phyloP scores from a whole-genome alignment of 495 filamentous ascomycete species.

The Hypoxylon fuscum region DNA sequence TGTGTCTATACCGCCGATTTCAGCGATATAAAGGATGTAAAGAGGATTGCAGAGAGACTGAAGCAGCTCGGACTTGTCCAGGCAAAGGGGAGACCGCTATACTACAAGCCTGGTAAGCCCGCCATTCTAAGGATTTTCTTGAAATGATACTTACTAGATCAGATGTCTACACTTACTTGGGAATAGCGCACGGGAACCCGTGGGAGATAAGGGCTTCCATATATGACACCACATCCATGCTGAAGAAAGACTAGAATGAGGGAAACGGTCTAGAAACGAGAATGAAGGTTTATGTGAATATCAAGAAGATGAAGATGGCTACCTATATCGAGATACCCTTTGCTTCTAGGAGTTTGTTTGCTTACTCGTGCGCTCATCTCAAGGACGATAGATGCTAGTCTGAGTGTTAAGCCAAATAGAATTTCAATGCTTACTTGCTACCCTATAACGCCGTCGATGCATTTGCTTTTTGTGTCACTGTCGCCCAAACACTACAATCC shows the following conservation, averaged over 20 bases:
- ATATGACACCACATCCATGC: slow-evolving; percentile 55
- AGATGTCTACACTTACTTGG: slow-evolving; percentile 80
- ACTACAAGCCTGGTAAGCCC: slow-evolving; percentile 74
- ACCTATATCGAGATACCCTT: slow-evolving; percentile 32
- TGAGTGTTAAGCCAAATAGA: slow-evolving; percentile 20
- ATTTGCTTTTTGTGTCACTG: slow-evolving; percentile 7
- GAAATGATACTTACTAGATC: slow-evolving; percentile 14
- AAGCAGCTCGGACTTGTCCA: slow-evolving; percentile 67
- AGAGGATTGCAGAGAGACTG: slow-evolving; percentile 68
- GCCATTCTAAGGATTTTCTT: neutral
- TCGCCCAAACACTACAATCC: neutral
- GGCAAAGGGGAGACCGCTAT: slow-evolving; percentile 61
- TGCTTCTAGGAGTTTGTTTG: slow-evolving; percentile 9
- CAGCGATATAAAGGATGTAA: slow-evolving; percentile 71
- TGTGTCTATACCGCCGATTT: slow-evolving; percentile 83
- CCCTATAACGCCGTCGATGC: slow-evolving; percentile 36
- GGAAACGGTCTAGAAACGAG: neutral
- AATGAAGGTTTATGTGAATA: slow-evolving; percentile 1
- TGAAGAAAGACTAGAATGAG: slow-evolving; percentile 26
- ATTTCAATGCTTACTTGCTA: slow-evolving; percentile 28
- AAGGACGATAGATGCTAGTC: slow-evolving; percentile 5
- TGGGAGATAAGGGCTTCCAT: slow-evolving; percentile 72
- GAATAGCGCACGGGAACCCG: slow-evolving; percentile 70
- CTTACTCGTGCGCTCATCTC: slow-evolving; percentile 16
- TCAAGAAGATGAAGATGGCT: slow-evolving; percentile 6